phyloP scores from a whole-genome alignment of 75 land plant species.

The Picea sitchensis region DNA sequence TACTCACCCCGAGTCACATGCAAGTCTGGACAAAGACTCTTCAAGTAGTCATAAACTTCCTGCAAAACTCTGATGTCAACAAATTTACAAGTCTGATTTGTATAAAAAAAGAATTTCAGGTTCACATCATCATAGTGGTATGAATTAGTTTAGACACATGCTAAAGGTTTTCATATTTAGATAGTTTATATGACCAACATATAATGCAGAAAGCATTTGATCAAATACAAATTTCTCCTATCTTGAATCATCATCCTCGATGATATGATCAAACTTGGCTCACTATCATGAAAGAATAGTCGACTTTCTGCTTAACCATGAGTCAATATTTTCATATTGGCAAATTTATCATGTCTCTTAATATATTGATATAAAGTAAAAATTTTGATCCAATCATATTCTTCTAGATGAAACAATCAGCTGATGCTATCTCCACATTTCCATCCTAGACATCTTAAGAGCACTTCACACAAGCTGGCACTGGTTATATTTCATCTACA shows the following conservation, averaged over 20 bases:
- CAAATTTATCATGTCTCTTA: neutral
- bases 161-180: neutral
- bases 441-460: neutral
- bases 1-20: constrained; percentile 90
- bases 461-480: neutral
- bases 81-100: neutral
- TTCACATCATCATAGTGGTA: neutral
- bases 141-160: neutral
- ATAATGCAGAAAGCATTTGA: neutral
- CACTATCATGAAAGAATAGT: neutral
- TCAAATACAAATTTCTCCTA: neutral
- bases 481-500: neutral
- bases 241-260: neutral
- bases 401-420: neutral
- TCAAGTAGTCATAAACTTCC: constrained; percentile 98
- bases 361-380: no score
- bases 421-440: neutral
- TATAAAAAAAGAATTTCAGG: neutral
- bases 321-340: neutral
- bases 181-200: neutral
- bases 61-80: constrained; percentile 16
- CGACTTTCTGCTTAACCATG: neutral
- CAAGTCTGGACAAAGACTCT: constrained; percentile 83
- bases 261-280: neutral
- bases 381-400: neutral